Evolutionary conservation across 208 protist genomes (phyloP), one percentile per base, ranked within the genome.

Genomic region (Vickermania ingenoplastis): DNA sequence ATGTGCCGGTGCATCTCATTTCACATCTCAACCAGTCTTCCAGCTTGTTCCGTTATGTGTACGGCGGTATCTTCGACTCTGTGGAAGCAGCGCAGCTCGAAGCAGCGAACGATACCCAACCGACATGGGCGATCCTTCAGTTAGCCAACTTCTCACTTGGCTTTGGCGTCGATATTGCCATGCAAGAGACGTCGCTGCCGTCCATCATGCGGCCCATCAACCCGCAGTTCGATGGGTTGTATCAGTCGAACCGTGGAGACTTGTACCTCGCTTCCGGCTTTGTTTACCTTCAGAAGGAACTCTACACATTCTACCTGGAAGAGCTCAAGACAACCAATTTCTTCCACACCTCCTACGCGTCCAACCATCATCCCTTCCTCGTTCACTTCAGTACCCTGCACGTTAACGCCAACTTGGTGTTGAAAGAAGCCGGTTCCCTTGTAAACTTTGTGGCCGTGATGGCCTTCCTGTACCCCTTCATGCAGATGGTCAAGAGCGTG

Each of bases 191-290:
- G 14, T 69, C 84, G 1, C 53, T 91, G 24, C 84, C 84, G 3
- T 7, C 7, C 11, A 48, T n/a, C 36, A 7, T 17, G 11, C 11
- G 7, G 11, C 7, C 7, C 36, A 30, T 75, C 36, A n/a, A n/a
- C n/a, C n/a, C n/a, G n/a, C 45, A 73, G 50, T 88, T 73, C 65
- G 65, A 57, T 4, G 74, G 73, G 29, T 66, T 62, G 53, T 80
- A 69, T 54, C 54, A 62, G 23, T 81, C 59, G 31, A 73, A 91
- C 56, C 63, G 67, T 41, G 67, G 60, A 5, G 81, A 87, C 66
- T 80, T 86, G 73, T 93, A 86, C 71, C 30, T 88, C 49, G 48
- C 67, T 26, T 91, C 83, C 2, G 86, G 86, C 17, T 93, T 83
- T 55, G 7, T 84, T 21, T 71, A 73, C 14, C 61, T 93, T 41